Conservation (phyloP, 352 stramenopile species). For the Phytophthora kernoviae region DNA sequence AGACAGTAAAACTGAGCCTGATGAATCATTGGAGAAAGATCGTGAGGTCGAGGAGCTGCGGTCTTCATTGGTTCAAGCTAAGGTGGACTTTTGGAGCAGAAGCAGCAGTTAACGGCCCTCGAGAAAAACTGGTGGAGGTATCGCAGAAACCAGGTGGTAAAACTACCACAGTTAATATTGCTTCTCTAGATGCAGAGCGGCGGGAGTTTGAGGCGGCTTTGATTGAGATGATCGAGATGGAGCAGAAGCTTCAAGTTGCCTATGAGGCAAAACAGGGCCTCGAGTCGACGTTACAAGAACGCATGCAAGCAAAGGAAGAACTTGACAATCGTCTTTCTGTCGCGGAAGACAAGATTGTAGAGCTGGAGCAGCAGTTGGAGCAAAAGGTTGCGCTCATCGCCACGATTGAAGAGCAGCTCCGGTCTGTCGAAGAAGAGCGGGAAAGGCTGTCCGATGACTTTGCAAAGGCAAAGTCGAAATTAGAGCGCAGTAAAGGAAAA, state of each 20-base stretch:
- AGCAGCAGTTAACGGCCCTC: constrained; percentile 54
- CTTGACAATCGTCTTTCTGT: constrained; percentile 54
- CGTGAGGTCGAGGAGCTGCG: constrained; percentile 60
- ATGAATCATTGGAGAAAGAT: constrained; percentile 50
- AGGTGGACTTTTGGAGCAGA: constrained; percentile 61
- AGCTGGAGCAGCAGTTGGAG: constrained; percentile 58
- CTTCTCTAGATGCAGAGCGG: constrained; percentile 51
- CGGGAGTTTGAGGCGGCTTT: constrained; percentile 64
- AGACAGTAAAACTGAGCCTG: constrained; percentile 41
- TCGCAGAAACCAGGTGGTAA: constrained; percentile 38
- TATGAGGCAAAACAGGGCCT: constrained; percentile 65
- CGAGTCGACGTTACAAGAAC: constrained; percentile 57
- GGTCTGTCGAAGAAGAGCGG: constrained; percentile 47
- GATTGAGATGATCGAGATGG: constrained; percentile 74
- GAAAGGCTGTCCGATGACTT: constrained; percentile 54
- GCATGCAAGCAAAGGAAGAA: constrained; percentile 45
- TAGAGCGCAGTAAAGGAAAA: constrained; percentile 49
- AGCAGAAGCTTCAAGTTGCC: constrained; percentile 63
- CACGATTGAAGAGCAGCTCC: constrained; percentile 57
- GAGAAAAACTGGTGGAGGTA: constrained; percentile 65
- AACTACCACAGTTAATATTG: constrained; percentile 25
- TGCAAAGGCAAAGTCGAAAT: constrained; percentile 47
- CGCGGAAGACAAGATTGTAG: constrained; percentile 52
- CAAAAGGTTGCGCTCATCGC: constrained; percentile 59
- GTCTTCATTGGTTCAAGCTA: constrained; percentile 63